Percentiles rank a stretch among this genome's conserved stretches.
These are phyloP conservation scores for Avena sativa DNA, from an alignment of 176 grass and related monocot genomes.

Conservation along the genomic window DNA sequence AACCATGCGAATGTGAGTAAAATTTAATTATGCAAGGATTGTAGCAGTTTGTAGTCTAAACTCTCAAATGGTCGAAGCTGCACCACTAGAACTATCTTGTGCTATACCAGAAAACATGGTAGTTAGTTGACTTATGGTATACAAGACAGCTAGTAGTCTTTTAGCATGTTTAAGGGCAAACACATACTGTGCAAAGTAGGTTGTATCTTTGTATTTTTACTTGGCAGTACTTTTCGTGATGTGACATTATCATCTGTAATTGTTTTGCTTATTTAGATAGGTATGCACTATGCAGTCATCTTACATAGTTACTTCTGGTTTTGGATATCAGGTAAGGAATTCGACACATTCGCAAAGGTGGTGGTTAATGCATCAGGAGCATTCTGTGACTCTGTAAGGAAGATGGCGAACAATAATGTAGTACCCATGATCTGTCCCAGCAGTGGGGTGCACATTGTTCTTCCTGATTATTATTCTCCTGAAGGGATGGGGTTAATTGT, in stretches of 20 bases:
- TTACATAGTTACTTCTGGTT: slow-evolving; percentile 24
- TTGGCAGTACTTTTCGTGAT: slow-evolving; percentile 8
- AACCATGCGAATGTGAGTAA: background rate
- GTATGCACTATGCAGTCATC: background rate
- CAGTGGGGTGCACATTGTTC: slow-evolving; percentile 90
- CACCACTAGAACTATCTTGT: background rate
- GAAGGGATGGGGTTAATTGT: slow-evolving; percentile 95
- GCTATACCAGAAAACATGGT: background rate
- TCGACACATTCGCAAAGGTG: slow-evolving; percentile 85
- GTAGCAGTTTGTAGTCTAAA: background rate
- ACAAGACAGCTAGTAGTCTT: background rate
- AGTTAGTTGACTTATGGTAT: background rate
- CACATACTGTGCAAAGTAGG: background rate
- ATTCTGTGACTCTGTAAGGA: slow-evolving; percentile 88
- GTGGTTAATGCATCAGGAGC: slow-evolving; percentile 84
- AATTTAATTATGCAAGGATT: background rate
- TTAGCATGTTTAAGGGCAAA: background rate
- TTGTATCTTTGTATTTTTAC: background rate
- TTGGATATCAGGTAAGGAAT: slow-evolving; percentile 66
- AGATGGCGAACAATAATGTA: slow-evolving; percentile 79
- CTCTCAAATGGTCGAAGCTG: background rate
- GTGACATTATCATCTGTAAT: background rate
- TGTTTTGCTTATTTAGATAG: slow-evolving; percentile 6
- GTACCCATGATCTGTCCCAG: slow-evolving; percentile 81
- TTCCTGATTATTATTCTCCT: slow-evolving; percentile 97